These are phyloP conservation scores for Syncephalastrum monosporum DNA, from an alignment of 371 early-diverging fungal species.

Conservation along the genomic window DNA sequence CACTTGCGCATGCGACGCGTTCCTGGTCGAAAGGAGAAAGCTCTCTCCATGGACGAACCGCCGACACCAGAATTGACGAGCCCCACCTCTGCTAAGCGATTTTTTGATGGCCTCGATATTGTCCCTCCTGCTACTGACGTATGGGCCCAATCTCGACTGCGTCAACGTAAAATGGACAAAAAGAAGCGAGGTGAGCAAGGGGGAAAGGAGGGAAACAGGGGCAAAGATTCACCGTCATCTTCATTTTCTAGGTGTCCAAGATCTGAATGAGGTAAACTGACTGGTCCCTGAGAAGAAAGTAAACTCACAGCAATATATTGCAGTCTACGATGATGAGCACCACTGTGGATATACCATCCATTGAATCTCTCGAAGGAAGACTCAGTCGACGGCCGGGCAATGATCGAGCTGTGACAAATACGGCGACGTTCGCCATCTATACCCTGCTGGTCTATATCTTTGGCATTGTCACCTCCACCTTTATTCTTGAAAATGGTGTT, in stretches of 20 bases:
- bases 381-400: conserved; percentile 19
- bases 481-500: conserved; percentile 42
- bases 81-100: no score
- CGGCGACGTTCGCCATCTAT: conserved; percentile 55
- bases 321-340: neutral
- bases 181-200: conserved; percentile 24
- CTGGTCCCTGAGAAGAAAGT: no score
- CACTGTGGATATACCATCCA: neutral
- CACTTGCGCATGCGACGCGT: conserved; percentile 24
- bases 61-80: no score
- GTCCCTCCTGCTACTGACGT: conserved; percentile 18
- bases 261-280: conserved; percentile 31
- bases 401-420: conserved; percentile 46
- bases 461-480: conserved; percentile 56
- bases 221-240: no score
- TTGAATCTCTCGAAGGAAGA: neutral
- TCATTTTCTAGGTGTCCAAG: conserved; percentile 22
- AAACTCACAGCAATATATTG: neutral
- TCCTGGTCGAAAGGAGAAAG: conserved; percentile 6
- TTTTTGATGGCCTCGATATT: no score
- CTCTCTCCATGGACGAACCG: no score
- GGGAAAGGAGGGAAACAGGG: neutral
- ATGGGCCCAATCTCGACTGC: conserved; percentile 36
- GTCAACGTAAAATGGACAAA: conserved; percentile 27
- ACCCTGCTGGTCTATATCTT: conserved; percentile 55